Evolutionary conservation across 768 basidiomycete species (phyloP), one percentile per base, ranked within the genome.

Genomic region (Clitopilus hobsonii): DNA sequence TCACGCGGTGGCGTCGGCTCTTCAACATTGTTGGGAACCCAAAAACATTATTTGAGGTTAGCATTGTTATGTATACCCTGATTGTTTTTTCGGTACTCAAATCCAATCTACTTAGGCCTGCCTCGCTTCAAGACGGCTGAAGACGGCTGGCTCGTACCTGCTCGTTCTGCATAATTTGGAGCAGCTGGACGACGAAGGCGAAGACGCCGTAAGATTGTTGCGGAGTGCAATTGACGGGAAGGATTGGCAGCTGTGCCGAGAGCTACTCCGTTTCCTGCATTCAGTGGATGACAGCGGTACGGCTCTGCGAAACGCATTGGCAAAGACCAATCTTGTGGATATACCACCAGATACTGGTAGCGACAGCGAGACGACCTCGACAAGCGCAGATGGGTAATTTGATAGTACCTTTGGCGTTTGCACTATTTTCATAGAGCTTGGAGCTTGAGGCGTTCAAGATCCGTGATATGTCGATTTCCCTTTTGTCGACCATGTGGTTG

Each of bases 161-260:
- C 79, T 99, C 25, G 94, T 98, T 2, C 73, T 99, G 51, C 95
- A 98, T 65, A 94, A 90, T 61, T 80, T 98, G 52, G 95, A 98
- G 65, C 91, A 94, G 57, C 74, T 93, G 50, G 89, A 94, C 60
- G 88, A 89, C 65, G 72, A 83, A 62, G 84, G 85, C 63, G 80
- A 78, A 29, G 92, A 98, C 62, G 93, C 89, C 2, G 81, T 93
- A 23, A 81, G 91, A 30, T 75, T 99, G 22, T 73, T 99, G 51
- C 81, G 80, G 49, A 80, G 80, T 55, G 94, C 94, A 6, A 77
- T 92, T 18, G 80, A 82, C 6, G 83, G 79, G 3, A 83, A 88
- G 57, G 93, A 97, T 51, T 97, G 89, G 86, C 86, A 91, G 64
- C 76, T 99, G 10, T 97, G 91, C 71, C 84, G 90, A 55, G 96